These are phyloP conservation scores for Eimeria acervulina DNA, from an alignment of 169 alveolate species.

Conservation along the genomic window DNA sequence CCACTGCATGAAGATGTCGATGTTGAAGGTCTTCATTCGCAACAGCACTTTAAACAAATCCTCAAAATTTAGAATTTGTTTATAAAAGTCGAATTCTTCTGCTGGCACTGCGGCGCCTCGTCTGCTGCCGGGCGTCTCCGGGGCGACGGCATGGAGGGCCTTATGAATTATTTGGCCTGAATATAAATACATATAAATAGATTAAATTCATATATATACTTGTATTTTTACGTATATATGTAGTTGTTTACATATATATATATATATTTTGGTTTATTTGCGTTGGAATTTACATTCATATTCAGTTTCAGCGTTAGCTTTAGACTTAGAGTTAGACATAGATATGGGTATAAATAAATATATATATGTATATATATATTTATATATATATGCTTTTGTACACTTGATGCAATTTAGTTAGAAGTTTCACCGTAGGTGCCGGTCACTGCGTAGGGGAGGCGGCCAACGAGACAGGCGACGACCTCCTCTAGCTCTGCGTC, in stretches of 20 bases:
- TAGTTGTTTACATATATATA: not conserved
- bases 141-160: not conserved
- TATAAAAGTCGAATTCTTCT: not conserved
- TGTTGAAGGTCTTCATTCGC: not conserved
- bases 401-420: no score
- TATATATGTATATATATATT: no score
- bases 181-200: not conserved
- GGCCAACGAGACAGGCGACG: not conserved
- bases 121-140: not conserved
- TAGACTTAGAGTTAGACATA: no score
- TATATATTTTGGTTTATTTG: not conserved
- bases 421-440: not conserved
- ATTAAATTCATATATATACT: not conserved
- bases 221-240: not conserved
- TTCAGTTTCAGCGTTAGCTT: no score
- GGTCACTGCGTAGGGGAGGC: not conserved
- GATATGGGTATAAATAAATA: no score
- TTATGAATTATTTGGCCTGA: constrained; percentile 33
- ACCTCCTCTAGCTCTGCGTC: constrained; percentile 14
- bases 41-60: not conserved
- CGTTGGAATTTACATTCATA: not conserved
- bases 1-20: not conserved
- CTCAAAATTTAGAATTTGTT: not conserved
- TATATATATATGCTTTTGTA: no score
- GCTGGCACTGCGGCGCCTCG: not conserved